Percentiles rank a stretch among this genome's conserved stretches.
These are phyloP conservation scores for Buxus sempervirens DNA, from an alignment of 164 flowering plant species.

Conservation along the genomic window DNA sequence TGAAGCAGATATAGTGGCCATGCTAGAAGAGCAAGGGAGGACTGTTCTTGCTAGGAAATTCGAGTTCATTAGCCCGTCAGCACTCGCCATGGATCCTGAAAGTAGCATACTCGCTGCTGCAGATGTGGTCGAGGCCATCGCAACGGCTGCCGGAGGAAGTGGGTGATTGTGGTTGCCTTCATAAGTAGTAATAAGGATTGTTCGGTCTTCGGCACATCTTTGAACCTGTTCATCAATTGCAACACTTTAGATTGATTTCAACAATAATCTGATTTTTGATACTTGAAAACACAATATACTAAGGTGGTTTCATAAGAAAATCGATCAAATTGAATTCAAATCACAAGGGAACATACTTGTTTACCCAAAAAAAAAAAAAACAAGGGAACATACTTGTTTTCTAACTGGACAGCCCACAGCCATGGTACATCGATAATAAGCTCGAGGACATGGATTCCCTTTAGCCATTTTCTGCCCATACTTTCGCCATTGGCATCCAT, in stretches of 20 bases:
- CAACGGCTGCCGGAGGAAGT: conserved; percentile 65
- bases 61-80: conserved; percentile 59
- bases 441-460: conserved; percentile 76
- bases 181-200: conserved; percentile 59
- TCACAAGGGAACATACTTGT: too few relatives aligned
- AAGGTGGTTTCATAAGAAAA: too few relatives aligned
- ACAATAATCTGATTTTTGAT: neutral
- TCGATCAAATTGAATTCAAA: too few relatives aligned
- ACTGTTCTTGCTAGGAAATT: conserved; percentile 45
- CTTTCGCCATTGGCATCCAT: conserved; percentile 80
- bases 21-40: conserved; percentile 51
- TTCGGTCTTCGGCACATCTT: conserved; percentile 64
- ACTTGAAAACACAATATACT: neutral
- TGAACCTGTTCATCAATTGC: conserved; percentile 41
- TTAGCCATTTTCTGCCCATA: conserved; percentile 81
- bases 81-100: conserved; percentile 74
- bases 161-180: conserved; percentile 73
- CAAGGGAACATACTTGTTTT: conserved; percentile 43
- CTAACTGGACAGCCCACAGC: conserved; percentile 75
- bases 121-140: conserved; percentile 72
- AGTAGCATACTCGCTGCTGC: conserved; percentile 60
- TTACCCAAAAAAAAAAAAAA: too few relatives aligned
- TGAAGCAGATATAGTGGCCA: conserved; percentile 78
- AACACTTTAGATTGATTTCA: too few relatives aligned
- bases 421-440: conserved; percentile 75